phyloP scores from a whole-genome alignment of 2,329 filamentous ascomycete genomes.

The Colletotrichum somersetense region DNA sequence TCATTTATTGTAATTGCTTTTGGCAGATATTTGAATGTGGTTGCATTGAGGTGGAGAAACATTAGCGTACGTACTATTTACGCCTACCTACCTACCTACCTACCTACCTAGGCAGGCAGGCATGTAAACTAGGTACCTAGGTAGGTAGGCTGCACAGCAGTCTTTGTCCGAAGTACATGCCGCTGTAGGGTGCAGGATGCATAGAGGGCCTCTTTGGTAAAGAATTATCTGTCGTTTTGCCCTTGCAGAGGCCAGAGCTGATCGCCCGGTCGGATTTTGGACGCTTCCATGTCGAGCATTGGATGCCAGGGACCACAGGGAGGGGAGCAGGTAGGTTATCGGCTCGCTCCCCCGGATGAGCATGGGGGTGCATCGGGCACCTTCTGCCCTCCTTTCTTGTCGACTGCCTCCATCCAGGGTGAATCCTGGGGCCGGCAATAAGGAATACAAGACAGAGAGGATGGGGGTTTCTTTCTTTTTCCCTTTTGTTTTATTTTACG shows the following conservation, averaged over 20 bases:
- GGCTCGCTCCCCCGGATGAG: conserved; percentile 38
- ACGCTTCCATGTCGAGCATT: conserved; percentile 20
- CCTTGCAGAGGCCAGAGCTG: conserved; percentile 31
- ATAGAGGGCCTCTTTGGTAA: conserved; percentile 12
- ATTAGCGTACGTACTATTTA: not conserved
- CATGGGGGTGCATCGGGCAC: conserved; percentile 8
- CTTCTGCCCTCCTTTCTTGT: conserved; percentile 17
- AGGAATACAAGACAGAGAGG: not conserved
- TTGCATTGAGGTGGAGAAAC: conserved; percentile 18
- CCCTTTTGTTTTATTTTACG: no score
- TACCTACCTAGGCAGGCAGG: no score
- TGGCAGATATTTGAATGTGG: conserved; percentile 11
- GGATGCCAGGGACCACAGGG: conserved; percentile 18
- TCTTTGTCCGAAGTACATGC: not conserved
- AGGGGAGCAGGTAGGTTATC: not conserved
- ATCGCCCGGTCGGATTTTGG: conserved; percentile 26
- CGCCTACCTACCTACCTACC: not conserved
- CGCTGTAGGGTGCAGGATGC: conserved; percentile 31
- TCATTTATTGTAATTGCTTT: conserved; percentile 27
- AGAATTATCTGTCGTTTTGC: conserved; percentile 15
- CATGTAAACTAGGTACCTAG: no score
- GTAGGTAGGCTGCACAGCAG: no score
- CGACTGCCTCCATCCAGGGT: conserved; percentile 11
- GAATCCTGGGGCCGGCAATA: not conserved
- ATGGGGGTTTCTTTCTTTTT: not conserved